phyloP scores from a whole-genome alignment of 2,329 filamentous ascomycete genomes.

The Colletotrichum horii region DNA sequence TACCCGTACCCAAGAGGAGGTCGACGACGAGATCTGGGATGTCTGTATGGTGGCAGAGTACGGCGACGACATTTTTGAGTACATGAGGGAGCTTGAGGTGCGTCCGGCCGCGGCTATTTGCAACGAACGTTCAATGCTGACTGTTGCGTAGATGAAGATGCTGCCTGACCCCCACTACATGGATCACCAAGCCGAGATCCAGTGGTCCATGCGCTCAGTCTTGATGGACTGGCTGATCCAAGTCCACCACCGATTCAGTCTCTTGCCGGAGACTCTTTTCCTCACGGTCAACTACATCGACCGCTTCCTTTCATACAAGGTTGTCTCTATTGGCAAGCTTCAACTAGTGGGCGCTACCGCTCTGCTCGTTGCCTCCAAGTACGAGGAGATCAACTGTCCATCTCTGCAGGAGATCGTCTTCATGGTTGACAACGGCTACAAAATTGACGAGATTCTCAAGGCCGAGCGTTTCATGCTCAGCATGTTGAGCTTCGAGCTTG shows the following conservation, averaged over 20 bases:
- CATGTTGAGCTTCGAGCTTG: constrained; percentile 94
- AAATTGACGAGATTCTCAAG: constrained; percentile 90
- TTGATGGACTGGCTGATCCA: constrained; percentile 98
- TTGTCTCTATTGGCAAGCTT: constrained; percentile 92
- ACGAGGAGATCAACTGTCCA: constrained; percentile 98
- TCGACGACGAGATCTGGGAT: constrained; percentile 90
- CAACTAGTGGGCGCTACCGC: constrained; percentile 96
- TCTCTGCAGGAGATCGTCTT: constrained; percentile 95
- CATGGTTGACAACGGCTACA: constrained; percentile 96
- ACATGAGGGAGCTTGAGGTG: constrained; percentile 90
- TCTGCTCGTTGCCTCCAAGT: constrained; percentile 95
- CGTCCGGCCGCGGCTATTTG: constrained; percentile 27
- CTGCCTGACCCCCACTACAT: constrained; percentile 93
- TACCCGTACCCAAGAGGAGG: constrained; percentile 71
- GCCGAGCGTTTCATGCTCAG: constrained; percentile 98
- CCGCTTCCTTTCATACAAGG: constrained; percentile 91
- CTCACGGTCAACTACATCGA: constrained; percentile 97
- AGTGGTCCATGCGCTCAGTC: constrained; percentile 98
- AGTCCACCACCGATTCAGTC: constrained; percentile 88
- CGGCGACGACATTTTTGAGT: constrained; percentile 91
- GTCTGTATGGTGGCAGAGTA: constrained; percentile 99
- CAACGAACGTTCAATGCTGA: constrained; percentile 21
- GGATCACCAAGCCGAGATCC: constrained; percentile 95
- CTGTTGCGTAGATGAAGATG: constrained; percentile 67
- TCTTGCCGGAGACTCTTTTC: constrained; percentile 94